phyloP scores from a whole-genome alignment of 495 filamentous ascomycete species.

The Friedmanniomyces simplex region DNA sequence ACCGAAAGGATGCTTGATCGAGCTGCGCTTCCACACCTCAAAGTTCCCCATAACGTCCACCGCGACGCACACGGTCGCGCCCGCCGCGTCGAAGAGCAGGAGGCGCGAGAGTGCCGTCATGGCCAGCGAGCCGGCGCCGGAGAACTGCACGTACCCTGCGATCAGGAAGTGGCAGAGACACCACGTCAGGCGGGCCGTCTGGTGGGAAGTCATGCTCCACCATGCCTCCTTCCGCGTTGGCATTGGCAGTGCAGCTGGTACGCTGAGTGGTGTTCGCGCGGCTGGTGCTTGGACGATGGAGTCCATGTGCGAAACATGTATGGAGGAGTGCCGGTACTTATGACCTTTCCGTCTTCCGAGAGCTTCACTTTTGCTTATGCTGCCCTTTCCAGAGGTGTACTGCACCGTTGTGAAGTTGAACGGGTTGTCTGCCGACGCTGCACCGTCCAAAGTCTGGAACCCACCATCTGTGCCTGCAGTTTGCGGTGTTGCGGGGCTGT shows the following conservation, averaged over 20 bases:
- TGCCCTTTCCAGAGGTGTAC: slow-evolving; percentile 50
- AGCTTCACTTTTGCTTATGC: slow-evolving; percentile 11
- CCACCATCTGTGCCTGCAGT: slow-evolving; percentile 22
- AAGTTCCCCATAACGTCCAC: slow-evolving; percentile 93
- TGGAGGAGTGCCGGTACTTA: slow-evolving; percentile 94
- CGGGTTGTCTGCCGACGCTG: slow-evolving; percentile 43
- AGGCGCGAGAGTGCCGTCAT: slow-evolving; percentile 88
- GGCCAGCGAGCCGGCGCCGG: slow-evolving; percentile 74
- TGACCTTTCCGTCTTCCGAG: slow-evolving; percentile 87
- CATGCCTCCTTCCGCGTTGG: slow-evolving; percentile 80
- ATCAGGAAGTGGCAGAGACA: slow-evolving; percentile 77
- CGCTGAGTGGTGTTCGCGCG: slow-evolving; percentile 69
- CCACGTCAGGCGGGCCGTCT: slow-evolving; percentile 75
- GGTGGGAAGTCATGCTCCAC: slow-evolving; percentile 74
- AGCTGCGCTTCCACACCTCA: slow-evolving; percentile 91
- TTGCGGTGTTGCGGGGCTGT: slow-evolving; percentile 34
- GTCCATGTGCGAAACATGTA: slow-evolving; percentile 61
- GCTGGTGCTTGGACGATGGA: slow-evolving; percentile 88
- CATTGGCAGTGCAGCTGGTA: slow-evolving; percentile 90
- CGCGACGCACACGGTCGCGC: slow-evolving; percentile 81
- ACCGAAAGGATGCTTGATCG: slow-evolving; percentile 87
- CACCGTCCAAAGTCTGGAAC: slow-evolving; percentile 22
- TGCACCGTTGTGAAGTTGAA: slow-evolving; percentile 82
- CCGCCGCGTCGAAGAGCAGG: slow-evolving; percentile 87
- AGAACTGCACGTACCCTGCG: slow-evolving; percentile 74